Percentiles rank a stretch among this genome's conserved stretches.
phyloP scores from a whole-genome alignment of 495 filamentous ascomycete species.

The Antarctomyces pellizariae region DNA sequence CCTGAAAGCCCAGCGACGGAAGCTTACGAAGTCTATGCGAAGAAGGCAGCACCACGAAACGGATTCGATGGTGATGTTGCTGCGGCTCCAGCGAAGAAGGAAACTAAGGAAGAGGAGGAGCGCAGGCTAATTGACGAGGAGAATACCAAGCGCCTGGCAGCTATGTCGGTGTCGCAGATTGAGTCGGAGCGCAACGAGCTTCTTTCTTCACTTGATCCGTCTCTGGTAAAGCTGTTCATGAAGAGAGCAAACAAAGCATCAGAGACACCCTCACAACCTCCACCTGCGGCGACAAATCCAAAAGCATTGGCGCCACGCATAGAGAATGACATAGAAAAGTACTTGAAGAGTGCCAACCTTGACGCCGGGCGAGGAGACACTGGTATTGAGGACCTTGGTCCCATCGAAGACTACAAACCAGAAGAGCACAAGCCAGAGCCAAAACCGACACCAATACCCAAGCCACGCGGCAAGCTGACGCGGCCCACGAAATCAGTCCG shows the following conservation, averaged over 20 bases:
- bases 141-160: constrained; percentile 46
- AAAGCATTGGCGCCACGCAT: no score
- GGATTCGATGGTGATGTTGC: constrained; percentile 2
- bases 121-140: constrained; percentile 53
- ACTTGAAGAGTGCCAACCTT: constrained; percentile 59
- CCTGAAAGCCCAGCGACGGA: neutral
- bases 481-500: no score
- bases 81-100: neutral
- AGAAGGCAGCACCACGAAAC: constrained; percentile 2
- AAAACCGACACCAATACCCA: constrained; percentile 1
- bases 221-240: constrained; percentile 28
- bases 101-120: constrained; percentile 24
- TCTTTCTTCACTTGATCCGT: constrained; percentile 39
- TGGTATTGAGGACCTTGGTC: constrained; percentile 2
- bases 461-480: neutral
- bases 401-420: constrained; percentile 8
- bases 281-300: no score
- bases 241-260: no score
- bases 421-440: constrained; percentile 2
- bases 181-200: constrained; percentile 53
- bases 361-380: constrained; percentile 26
- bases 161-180: constrained; percentile 69
- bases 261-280: no score
- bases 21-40: constrained; percentile 6
- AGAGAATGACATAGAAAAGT: no score